phyloP scores from a whole-genome alignment of 345 rosid species.

The Hibiscus tridactylites region DNA sequence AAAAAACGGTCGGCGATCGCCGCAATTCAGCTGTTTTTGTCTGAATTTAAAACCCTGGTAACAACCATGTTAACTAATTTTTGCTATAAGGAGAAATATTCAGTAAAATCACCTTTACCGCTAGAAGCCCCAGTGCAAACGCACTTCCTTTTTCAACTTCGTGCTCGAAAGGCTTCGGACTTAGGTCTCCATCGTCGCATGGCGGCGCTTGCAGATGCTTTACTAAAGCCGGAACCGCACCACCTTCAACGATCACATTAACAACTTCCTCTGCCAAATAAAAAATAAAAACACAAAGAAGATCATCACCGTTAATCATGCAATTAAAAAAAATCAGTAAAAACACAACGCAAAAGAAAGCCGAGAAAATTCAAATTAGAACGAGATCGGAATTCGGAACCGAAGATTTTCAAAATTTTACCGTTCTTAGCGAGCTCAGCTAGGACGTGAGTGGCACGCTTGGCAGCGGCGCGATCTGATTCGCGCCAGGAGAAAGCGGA shows the following conservation, averaged over 20 bases:
- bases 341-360: neutral
- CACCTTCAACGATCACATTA: conserved; percentile 89
- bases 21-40: too few species aligned
- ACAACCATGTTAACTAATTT: neutral
- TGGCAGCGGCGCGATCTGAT: conserved; percentile 88
- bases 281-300: neutral
- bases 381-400: conserved; percentile 17
- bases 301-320: neutral
- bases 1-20: too few species aligned
- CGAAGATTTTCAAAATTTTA: conserved; percentile 7
- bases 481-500: conserved; percentile 75
- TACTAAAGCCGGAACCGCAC: conserved; percentile 88
- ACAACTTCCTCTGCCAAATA: conserved; percentile 77
- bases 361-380: conserved; percentile 14
- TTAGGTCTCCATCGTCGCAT: conserved; percentile 36
- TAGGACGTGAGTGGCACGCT: conserved; percentile 88
- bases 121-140: conserved; percentile 90
- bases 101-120: conserved; percentile 59
- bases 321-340: neutral
- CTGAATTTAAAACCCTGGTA: too few species aligned
- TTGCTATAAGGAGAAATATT: neutral
- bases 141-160: conserved; percentile 99
- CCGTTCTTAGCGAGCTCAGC: conserved; percentile 98
- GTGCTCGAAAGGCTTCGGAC: conserved; percentile 71
- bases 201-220: conserved; percentile 87